Base-by-base conservation (phyloP, 2,329 filamentous ascomycete species). In the Colletotrichum noveboracense region DNA sequence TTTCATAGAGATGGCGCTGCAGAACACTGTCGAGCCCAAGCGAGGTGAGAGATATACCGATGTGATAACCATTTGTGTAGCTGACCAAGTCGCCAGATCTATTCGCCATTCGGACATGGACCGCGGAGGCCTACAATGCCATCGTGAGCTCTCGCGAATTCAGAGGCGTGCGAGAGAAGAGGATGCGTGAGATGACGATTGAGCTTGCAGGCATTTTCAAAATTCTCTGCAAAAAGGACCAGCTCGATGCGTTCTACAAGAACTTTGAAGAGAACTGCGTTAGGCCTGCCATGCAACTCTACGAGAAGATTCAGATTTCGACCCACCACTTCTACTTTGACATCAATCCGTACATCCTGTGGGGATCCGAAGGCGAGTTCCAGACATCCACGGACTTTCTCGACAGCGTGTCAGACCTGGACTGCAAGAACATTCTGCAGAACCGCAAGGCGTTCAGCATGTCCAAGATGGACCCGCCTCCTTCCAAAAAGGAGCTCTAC, bases 251-350 rank as follows among this genome's bases (percentile, higher is more conserved):
- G 68, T 78, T 82, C 71, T 80, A 76, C 58, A 69, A 78, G 14
- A 79, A 77, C 32, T 78, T 82, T 36, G 79, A 78, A 43, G 77
- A 81, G 7, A 67, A 75, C 18, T 83, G 85, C 67, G 78, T 87
- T 66, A 77, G 71, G 38, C 85, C 84, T 2, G 85, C 85, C 2
- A 81, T 86, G 78, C 71, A 67, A 13, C 79, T 87, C 3, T 83
- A 86, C 36, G 84, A 87, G 76, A 85, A 85, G 77, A 77, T 86
- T 30, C 79, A 83, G 26, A 81, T 84, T 10, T 85, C 85, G 30
- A 85, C 83, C 0, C 80, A 85, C 66, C 80, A 84, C 56, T 87
- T 85, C 74, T 83, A 84, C 58, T 80, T 85, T 14, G 82, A 83
- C 61, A 79, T 83, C 55, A 81, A 84, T 71, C 77, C 80, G 0